A percentile compares a stretch with the other conserved stretches of the same genome.
These are phyloP conservation scores for Pseudocohnilembus persalinus DNA, from an alignment of 169 alveolate species.

Conservation along the genomic window DNA sequence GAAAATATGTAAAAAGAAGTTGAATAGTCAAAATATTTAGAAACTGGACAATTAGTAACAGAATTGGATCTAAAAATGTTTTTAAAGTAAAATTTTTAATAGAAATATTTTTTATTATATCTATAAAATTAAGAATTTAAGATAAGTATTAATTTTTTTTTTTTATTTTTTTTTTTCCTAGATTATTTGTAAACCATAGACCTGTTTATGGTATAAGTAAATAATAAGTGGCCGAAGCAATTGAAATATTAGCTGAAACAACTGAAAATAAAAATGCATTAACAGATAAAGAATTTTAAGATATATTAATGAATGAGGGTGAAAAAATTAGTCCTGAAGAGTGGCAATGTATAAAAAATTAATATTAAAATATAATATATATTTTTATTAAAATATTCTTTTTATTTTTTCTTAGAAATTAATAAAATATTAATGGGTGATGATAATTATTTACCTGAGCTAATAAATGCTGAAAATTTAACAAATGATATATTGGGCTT, in stretches of 20 bases:
- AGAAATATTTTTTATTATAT: no score
- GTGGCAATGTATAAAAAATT: constrained; percentile 22
- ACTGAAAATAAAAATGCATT: constrained; percentile 52
- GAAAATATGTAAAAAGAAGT: constrained; percentile 86
- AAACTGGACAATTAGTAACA: constrained; percentile 66
- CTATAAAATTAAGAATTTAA: no score
- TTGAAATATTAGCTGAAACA: constrained; percentile 56
- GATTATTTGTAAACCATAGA: constrained; percentile 79
- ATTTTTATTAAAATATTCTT: neutral
- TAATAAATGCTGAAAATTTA: constrained; percentile 21
- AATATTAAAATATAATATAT: no score
- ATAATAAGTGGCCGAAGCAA: constrained; percentile 69
- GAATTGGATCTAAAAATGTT: constrained; percentile 62
- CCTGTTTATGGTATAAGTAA: constrained; percentile 78
- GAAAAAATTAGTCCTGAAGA: constrained; percentile 55
- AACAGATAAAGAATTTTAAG: constrained; percentile 64
- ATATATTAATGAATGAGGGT: constrained; percentile 65
- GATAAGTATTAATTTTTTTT: neutral
- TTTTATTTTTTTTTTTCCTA: constrained; percentile 62
- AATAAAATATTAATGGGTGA: constrained; percentile 27
- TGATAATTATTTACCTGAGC: constrained; percentile 28
- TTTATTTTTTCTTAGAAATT: constrained; percentile 10
- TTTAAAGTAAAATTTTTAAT: constrained; percentile 47
- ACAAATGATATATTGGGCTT: constrained; percentile 38
- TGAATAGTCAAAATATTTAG: constrained; percentile 69